Conservation (phyloP, 1,284 basidiomycete genomes). For the Austroboletus novae-zelandiae region DNA sequence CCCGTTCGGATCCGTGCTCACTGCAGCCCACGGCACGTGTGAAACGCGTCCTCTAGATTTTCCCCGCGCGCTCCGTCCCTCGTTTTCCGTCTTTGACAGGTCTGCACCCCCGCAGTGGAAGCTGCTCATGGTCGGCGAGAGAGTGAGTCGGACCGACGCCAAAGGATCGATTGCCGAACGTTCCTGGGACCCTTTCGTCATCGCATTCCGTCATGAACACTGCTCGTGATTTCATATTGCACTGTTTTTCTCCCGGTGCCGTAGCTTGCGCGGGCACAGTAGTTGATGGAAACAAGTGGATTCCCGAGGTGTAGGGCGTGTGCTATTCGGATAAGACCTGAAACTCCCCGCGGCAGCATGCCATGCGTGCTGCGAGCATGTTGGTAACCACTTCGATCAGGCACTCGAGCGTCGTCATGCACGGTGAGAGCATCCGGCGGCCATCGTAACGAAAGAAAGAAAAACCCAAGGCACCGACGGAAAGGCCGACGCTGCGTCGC, state of each 20-base stretch:
- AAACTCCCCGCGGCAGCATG: constrained; percentile 11
- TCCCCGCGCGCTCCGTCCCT: neutral
- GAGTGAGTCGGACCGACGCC: too few relatives aligned
- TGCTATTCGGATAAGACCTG: constrained; percentile 8
- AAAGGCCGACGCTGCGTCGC: constrained; percentile 4
- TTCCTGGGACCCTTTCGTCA: constrained; percentile 17
- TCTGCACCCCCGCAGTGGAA: neutral
- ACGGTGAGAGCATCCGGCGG: constrained; percentile 11
- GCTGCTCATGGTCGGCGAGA: neutral
- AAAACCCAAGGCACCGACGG: constrained; percentile 24
- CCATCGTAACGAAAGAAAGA: neutral
- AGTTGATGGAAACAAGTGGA: neutral
- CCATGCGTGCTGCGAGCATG: neutral
- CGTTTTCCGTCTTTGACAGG: constrained; percentile 3
- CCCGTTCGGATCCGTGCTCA: constrained; percentile 18
- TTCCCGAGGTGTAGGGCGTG: constrained; percentile 3
- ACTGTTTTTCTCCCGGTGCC: neutral
- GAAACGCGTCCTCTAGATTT: neutral
- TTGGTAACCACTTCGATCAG: constrained; percentile 18
- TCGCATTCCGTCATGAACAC: constrained; percentile 13
- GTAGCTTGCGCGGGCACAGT: neutral
- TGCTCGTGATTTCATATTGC: constrained; percentile 6
- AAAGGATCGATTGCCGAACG: constrained; percentile 1
- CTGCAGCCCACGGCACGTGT: neutral
- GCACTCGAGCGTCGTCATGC: constrained; percentile 9